Evolutionary conservation across 2,329 filamentous ascomycete species (phyloP).

Genomic region (Chaetothyriales sp.): DNA sequence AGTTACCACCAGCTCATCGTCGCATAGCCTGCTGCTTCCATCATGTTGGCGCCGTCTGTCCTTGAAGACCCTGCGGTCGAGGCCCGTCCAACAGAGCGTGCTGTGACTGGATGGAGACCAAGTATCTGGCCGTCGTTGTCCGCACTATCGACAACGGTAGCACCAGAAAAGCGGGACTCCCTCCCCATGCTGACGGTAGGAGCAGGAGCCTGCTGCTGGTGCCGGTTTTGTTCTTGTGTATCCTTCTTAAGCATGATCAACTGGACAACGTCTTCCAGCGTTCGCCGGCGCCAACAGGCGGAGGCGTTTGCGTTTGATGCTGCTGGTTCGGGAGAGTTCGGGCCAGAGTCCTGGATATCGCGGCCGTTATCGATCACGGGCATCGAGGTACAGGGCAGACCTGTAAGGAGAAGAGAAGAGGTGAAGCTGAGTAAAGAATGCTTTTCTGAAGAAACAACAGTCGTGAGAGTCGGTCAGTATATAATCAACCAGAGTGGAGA

Average conservation of each 20-base stretch:
- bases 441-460: not conserved
- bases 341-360: not conserved
- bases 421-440: not conserved
- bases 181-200: not conserved
- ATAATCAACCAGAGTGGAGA: not conserved
- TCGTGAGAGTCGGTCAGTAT: too few species aligned
- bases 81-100: not conserved
- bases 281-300: not conserved
- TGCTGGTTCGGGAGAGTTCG: slow-evolving; percentile 36
- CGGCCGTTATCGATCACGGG: not conserved
- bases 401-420: not conserved
- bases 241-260: not conserved
- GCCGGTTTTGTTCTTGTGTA: not conserved
- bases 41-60: not conserved
- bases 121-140: not conserved
- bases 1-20: not conserved
- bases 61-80: not conserved
- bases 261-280: not conserved
- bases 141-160: not conserved
- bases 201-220: not conserved
- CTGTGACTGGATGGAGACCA: not conserved
- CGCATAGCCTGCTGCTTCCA: not conserved
- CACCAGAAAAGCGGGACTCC: not conserved
- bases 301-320: slow-evolving; percentile 25
- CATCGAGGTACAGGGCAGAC: not conserved